phyloP scores from a whole-genome alignment of 805 yeast genomes.

The Spencermartinsiella europaea region DNA sequence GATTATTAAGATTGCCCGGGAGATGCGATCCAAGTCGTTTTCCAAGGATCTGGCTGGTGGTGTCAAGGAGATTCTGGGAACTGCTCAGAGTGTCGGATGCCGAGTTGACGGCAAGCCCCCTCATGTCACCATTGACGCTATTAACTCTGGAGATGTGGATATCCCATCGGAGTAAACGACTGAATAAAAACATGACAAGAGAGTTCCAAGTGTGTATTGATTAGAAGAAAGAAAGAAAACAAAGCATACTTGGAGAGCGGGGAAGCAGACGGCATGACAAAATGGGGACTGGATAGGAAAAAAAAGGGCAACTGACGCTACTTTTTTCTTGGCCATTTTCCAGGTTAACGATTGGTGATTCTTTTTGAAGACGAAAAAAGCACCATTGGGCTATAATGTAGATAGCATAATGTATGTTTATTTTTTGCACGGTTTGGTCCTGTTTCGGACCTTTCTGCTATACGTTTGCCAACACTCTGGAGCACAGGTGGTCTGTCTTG shows the following conservation, averaged over 20 bases:
- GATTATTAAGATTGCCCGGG: conserved; percentile 94
- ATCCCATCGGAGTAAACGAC: conserved; percentile 23
- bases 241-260: neutral
- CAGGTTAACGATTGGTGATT: no score
- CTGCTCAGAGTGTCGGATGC: conserved; percentile 99
- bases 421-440: neutral
- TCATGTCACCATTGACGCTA: conserved; percentile 97
- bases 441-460: neutral
- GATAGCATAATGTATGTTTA: neutral
- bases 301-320: no score
- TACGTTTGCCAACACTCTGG: conserved; percentile 91
- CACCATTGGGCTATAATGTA: neutral
- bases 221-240: conserved; percentile 6
- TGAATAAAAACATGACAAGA: neutral
- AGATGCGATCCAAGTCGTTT: conserved; percentile 95
- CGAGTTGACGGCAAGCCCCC: conserved; percentile 99
- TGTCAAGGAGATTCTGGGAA: conserved; percentile 97
- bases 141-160: conserved; percentile 97
- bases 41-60: conserved; percentile 97
- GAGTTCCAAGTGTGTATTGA: conserved; percentile 11
- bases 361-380: no score
- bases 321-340: no score
- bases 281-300: no score
- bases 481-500: conserved; percentile 58
- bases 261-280: no score